Percentiles rank a stretch among this genome's conserved stretches.
These are phyloP conservation scores for Styphnolobium japonicum DNA, from an alignment of 306 rosid species.

Conservation along the genomic window DNA sequence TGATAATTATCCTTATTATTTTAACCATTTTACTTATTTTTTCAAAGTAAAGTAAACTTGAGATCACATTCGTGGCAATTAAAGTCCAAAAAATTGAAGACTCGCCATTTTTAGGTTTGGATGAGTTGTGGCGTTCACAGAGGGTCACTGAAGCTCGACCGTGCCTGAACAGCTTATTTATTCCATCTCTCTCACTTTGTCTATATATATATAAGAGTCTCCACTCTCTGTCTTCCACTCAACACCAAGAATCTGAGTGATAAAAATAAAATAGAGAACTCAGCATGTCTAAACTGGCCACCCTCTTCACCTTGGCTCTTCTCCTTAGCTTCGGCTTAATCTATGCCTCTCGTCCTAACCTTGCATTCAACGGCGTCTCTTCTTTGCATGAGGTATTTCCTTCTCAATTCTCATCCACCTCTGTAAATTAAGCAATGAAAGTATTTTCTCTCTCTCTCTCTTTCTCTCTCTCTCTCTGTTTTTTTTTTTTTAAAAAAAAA, in stretches of 20 bases:
- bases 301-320: constrained; percentile 51
- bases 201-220: constrained; percentile 14
- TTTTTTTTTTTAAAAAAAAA: background rate
- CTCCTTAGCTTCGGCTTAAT: constrained; percentile 47
- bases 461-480: too few species aligned
- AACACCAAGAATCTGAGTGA: constrained; percentile 2
- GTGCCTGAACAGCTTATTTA: too few species aligned
- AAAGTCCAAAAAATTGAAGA: constrained; percentile 27
- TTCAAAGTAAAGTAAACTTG: too few species aligned
- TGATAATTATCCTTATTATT: too few species aligned
- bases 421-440: background rate
- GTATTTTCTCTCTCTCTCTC: too few species aligned
- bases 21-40: too few species aligned
- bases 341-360: constrained; percentile 38
- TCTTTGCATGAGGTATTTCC: constrained; percentile 32
- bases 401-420: background rate
- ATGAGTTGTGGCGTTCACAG: constrained; percentile 14
- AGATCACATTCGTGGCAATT: too few species aligned
- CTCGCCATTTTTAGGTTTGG: constrained; percentile 9
- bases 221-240: background rate
- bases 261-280: background rate
- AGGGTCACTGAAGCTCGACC: background rate
- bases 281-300: constrained; percentile 43
- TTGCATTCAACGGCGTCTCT: background rate
- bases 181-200: constrained; percentile 8